Conservation (phyloP, 441 rosid genomes). For the Flueggea neowawraea region DNA sequence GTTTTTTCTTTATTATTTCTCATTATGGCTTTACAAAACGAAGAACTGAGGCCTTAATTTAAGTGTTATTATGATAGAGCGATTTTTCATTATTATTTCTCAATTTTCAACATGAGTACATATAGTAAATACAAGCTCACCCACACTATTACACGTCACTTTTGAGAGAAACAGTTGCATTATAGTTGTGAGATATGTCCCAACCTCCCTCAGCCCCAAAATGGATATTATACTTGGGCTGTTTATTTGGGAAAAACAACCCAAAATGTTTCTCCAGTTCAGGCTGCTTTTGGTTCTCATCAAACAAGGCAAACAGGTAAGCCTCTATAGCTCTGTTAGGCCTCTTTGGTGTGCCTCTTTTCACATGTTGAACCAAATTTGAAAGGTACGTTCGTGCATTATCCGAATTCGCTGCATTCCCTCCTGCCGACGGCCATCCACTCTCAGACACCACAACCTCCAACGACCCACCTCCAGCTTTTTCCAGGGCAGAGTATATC, state of each 20-base stretch:
- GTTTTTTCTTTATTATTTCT: no score
- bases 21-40: no score
- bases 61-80: no score
- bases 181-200: background rate
- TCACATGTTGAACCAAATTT: conserved; percentile 39
- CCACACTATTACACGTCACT: no score
- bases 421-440: conserved; percentile 65
- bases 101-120: no score
- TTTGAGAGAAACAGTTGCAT: background rate
- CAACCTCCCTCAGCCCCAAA: conserved; percentile 13
- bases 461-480: conserved; percentile 29
- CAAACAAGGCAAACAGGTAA: conserved; percentile 53
- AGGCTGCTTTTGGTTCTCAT: conserved; percentile 56
- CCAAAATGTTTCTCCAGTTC: conserved; percentile 51
- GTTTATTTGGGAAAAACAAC: conserved; percentile 45
- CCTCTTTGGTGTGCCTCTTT: conserved; percentile 50
- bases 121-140: no score
- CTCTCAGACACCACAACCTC: conserved; percentile 54
- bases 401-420: conserved; percentile 22
- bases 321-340: conserved; percentile 51
- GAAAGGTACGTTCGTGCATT: conserved; percentile 38
- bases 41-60: no score
- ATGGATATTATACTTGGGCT: conserved; percentile 27
- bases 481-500: conserved; percentile 40
- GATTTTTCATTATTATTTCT: no score